Evolutionary conservation across 78 protist genomes (phyloP).

Genomic region (Bigelowiella natans): DNA sequence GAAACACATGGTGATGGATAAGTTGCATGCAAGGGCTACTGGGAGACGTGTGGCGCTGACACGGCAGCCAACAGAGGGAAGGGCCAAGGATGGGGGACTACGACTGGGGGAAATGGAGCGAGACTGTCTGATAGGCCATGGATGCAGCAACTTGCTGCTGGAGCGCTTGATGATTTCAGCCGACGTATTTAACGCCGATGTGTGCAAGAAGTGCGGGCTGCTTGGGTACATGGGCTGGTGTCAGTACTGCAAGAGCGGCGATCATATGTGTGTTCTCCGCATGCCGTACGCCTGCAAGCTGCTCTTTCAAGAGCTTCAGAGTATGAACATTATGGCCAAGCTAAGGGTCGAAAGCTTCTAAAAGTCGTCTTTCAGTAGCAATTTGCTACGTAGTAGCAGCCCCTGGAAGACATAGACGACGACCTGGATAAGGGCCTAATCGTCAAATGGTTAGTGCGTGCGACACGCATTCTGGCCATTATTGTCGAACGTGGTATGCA

Average conservation of each 20-base stretch:
- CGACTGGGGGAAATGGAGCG: conserved; percentile 84
- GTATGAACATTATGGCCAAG: conserved; percentile 20
- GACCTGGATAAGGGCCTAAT: too few species aligned
- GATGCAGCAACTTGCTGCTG: conserved; percentile 19
- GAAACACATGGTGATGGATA: conserved; percentile 97
- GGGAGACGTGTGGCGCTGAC: conserved; percentile 90
- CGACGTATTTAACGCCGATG: conserved; percentile 4
- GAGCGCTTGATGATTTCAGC: conserved; percentile 16
- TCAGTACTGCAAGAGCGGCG: conserved; percentile 69
- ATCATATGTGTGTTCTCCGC: conserved; percentile 22
- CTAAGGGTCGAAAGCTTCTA: background rate
- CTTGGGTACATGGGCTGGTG: conserved; percentile 82
- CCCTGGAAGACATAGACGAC: too few species aligned
- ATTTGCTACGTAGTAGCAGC: too few species aligned
- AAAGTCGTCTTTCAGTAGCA: too few species aligned
- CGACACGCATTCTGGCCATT: too few species aligned
- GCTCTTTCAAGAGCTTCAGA: conserved; percentile 86
- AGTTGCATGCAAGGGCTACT: conserved; percentile 96
- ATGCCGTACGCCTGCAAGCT: conserved; percentile 97
- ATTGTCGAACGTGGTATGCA: too few species aligned
- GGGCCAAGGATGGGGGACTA: conserved; percentile 91
- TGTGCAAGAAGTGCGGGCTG: conserved; percentile 48
- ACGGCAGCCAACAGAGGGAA: conserved; percentile 97
- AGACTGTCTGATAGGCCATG: conserved; percentile 90
- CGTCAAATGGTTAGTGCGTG: too few species aligned